phyloP scores from a whole-genome alignment of 352 stramenopile genomes.

The Phytophthora cactorum region DNA sequence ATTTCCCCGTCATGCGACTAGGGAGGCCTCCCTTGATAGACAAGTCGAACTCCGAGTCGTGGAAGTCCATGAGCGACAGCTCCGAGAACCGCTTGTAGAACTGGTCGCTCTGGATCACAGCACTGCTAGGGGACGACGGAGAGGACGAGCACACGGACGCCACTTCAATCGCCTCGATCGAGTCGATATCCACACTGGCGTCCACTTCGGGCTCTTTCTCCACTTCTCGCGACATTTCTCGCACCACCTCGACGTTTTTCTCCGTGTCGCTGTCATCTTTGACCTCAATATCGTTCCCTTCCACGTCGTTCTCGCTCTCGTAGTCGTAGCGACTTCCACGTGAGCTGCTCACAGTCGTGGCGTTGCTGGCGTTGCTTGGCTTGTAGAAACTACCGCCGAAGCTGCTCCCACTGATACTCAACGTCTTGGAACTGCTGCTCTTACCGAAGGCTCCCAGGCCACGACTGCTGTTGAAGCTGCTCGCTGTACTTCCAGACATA shows the following conservation, averaged over 20 bases:
- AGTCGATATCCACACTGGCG: constrained; percentile 24
- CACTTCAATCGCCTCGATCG: constrained; percentile 29
- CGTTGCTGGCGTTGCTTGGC: constrained; percentile 40
- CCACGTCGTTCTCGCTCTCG: constrained; percentile 40
- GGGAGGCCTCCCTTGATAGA: constrained; percentile 43
- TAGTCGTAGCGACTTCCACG: constrained; percentile 39
- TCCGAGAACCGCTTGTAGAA: constrained; percentile 59
- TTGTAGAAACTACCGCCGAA: constrained; percentile 47
- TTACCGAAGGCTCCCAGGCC: constrained; percentile 35
- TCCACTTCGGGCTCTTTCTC: constrained; percentile 38
- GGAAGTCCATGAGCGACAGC: constrained; percentile 63
- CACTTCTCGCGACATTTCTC: constrained; percentile 28
- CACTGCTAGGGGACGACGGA: constrained; percentile 47
- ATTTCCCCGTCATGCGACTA: constrained; percentile 33
- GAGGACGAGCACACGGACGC: constrained; percentile 50
- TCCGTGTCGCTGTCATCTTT: constrained; percentile 37
- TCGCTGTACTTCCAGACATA: constrained; percentile 38
- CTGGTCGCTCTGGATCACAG: constrained; percentile 40
- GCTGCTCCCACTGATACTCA: constrained; percentile 45
- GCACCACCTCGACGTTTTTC: constrained; percentile 17
- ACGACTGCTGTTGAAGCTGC: constrained; percentile 39
- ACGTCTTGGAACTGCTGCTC: constrained; percentile 42
- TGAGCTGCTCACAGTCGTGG: constrained; percentile 41
- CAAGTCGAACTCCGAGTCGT: constrained; percentile 71
- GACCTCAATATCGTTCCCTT: constrained; percentile 29